Percentiles rank a stretch among this genome's conserved stretches.
Conservation (phyloP, 345 rosid species). For the Populus davidiana region DNA sequence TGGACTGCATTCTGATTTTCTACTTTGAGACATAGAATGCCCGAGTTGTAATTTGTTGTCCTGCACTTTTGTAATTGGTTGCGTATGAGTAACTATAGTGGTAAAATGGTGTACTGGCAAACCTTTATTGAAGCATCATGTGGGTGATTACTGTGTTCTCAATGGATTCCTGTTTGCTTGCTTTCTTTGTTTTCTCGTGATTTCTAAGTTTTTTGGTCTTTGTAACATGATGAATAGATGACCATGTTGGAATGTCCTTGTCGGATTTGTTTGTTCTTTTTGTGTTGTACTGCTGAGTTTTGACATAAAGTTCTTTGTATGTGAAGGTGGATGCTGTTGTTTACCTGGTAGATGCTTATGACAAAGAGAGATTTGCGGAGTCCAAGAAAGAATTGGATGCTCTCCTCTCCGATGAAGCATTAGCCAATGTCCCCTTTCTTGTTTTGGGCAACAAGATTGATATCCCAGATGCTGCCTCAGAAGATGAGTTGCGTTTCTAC, state of each 20-base stretch:
- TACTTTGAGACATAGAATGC: not conserved
- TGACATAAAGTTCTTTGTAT: not conserved
- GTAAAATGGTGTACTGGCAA: not conserved
- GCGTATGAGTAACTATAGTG: not conserved
- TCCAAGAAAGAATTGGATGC: slow-evolving; percentile 67
- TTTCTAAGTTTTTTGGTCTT: not conserved
- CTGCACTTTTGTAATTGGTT: not conserved
- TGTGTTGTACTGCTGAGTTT: not conserved
- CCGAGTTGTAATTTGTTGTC: not conserved
- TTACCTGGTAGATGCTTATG: slow-evolving; percentile 68
- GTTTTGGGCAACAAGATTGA: slow-evolving; percentile 72
- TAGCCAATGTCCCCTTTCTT: slow-evolving; percentile 61
- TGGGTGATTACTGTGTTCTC: not conserved
- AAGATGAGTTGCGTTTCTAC: slow-evolving; percentile 62
- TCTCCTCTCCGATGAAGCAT: slow-evolving; percentile 55
- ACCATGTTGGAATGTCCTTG: not conserved
- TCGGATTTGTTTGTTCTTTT: not conserved
- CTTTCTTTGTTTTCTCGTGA: not conserved
- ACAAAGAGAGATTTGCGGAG: slow-evolving; percentile 60
- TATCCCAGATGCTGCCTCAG: slow-evolving; percentile 65
- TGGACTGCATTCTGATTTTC: not conserved
- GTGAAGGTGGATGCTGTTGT: slow-evolving; percentile 72
- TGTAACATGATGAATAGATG: not conserved
- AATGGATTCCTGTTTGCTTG: not conserved
- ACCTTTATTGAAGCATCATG: not conserved